Evolutionary conservation across 345 rosid genomes (phyloP), one percentile per base, ranked within the genome.

Genomic region (Lenwebbia sp.): DNA sequence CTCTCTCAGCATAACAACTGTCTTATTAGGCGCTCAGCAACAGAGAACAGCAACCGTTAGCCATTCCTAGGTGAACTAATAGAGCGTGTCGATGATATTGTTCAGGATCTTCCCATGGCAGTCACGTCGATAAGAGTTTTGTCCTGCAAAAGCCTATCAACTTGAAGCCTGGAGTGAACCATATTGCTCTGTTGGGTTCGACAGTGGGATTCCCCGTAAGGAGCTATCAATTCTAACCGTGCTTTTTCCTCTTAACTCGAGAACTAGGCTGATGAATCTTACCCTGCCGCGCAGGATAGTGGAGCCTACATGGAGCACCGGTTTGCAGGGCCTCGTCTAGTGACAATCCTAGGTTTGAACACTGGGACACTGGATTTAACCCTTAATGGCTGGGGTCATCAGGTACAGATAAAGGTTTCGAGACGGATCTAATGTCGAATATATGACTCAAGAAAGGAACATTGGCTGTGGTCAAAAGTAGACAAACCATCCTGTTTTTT

Each of bases 281-380:
- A 21, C 88, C 84, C 2, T 12, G 41, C 21, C 50, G 21, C 87
- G 70, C 89, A 97, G 99, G 99, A 96, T 78, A 95, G 97, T 74
- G 98, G 98, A 91, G 93, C 96, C 85, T 95, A 97, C 86, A 89
- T 96, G 96, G 98, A 97, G 90, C 93, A 89, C 30, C 92, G 96
- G 40, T 94, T 17, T 49, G 96, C 97, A 0, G 98, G 98, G 30
- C 98, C 98, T 84, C 96, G 95, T 21, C 88, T 90, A 9, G 88
- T 93, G 15, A 89, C 92, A 19, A 88, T 94, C 84, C 89, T 92
- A 9, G 99, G 99, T 47, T 90, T 97, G 93, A 93, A 92, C 92
- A 93, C 97, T 1, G 96, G 98, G 88, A 90, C 93, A 10, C 89
- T 91, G 51, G 99, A 97, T 90, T 55, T 97, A 49, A 88, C 96